A percentile compares a stretch with the other conserved stretches of the same genome.
These are phyloP conservation scores for Draba incana DNA, from an alignment of 345 rosid genomes.

Conservation along the genomic window DNA sequence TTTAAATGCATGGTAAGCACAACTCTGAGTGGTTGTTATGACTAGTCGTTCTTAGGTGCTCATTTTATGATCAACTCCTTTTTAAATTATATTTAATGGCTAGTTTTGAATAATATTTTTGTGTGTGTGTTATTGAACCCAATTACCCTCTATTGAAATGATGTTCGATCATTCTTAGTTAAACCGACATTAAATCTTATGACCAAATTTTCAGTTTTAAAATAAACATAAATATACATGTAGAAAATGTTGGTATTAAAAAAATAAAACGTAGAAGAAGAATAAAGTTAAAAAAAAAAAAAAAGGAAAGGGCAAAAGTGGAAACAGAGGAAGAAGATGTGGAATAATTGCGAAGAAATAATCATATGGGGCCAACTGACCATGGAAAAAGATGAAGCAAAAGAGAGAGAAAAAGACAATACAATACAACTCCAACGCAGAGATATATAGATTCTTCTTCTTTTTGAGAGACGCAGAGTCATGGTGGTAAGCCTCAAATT, in stretches of 20 bases:
- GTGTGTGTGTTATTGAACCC: too few species aligned
- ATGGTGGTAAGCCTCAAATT: constrained; percentile 3
- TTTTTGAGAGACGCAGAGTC: constrained; percentile 24
- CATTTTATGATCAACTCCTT: too few species aligned
- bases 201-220: too few species aligned
- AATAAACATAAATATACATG: too few species aligned
- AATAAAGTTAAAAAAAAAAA: constrained; percentile 26
- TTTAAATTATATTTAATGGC: too few species aligned
- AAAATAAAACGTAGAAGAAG: constrained; percentile 41
- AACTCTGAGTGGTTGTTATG: too few species aligned
- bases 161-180: too few species aligned
- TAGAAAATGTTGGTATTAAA: background rate
- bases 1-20: too few species aligned
- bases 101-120: too few species aligned
- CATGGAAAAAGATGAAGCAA: constrained; percentile 56
- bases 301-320: constrained; percentile 25
- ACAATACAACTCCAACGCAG: background rate
- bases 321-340: background rate
- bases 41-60: too few species aligned
- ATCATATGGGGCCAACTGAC: constrained; percentile 48
- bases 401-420: constrained; percentile 38
- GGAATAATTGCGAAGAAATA: constrained; percentile 45
- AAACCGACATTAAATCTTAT: too few species aligned
- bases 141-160: too few species aligned
- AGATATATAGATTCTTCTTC: background rate